Evolutionary conservation across 345 rosid genomes (phyloP), one percentile per base, ranked within the genome.

Genomic region (Euphorbia pulcherrima): DNA sequence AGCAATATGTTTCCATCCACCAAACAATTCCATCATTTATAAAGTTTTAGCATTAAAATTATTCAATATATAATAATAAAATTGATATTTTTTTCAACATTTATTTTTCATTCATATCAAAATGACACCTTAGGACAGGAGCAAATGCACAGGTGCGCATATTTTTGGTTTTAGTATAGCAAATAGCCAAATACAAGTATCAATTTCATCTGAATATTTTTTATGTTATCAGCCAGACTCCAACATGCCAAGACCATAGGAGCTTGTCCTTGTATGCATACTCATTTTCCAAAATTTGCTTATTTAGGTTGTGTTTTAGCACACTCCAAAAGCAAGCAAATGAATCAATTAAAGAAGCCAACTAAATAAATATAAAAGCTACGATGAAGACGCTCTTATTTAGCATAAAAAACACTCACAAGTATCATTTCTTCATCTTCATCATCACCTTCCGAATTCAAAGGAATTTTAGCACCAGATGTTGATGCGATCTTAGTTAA

Each of bases 341-440:
- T 29, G 37, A 30, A 58, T n/a, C 33, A 44, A 62, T 26, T 63
- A 27, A 44, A 28, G 23, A 6, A 44, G 55, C 67, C 67, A 63
- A 55, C 23, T 11, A 9, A n/a, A 6, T 47, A 47, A 13, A 8
- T 16, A 26, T 48, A 27, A 59, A 51, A 23, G 41, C 68, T 18
- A 28, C 33, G 21, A 40, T 24, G 47, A 30, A 58, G 7, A 16
- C 18, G 23, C 57, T 37, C 52, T 21, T 33, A 63, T 44, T 20
- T n/a, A 30, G 67, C 8, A 48, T 21, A 18, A 59, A 16, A 20
- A 21, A 28, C 6, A 51, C 62, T 40, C 61, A 77, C 84, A 65
- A 77, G 37, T 41, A 74, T 61, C 72, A 85, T 75, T 78, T 82
- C 82, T 74, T 84, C 86, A 72, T 86, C 89, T 33, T 82, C 89